These are phyloP conservation scores for Zalerion maritima DNA, from an alignment of 495 filamentous ascomycete species.

Conservation along the genomic window DNA sequence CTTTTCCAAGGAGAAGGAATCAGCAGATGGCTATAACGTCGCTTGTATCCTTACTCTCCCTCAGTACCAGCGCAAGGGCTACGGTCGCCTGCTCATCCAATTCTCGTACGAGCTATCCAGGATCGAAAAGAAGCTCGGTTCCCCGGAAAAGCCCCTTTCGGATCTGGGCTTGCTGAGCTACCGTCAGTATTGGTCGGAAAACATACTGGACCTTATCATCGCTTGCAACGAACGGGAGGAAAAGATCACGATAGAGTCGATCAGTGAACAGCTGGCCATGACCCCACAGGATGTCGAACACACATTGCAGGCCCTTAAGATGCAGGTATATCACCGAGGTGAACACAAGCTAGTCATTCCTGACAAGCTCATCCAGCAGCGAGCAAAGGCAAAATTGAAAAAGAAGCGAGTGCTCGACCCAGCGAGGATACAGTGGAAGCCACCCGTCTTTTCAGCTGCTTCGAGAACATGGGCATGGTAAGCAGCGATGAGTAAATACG, in stretches of 20 bases:
- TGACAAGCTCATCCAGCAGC: constrained; percentile 49
- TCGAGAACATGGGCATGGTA: constrained; percentile 95
- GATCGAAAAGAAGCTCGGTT: constrained; percentile 85
- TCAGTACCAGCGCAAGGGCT: constrained; percentile 89
- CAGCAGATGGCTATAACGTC: constrained; percentile 88
- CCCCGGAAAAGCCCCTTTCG: constrained; percentile 89
- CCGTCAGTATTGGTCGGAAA: constrained; percentile 92
- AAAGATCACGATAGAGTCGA: constrained; percentile 64
- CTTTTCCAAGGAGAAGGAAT: constrained; percentile 97
- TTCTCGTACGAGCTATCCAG: constrained; percentile 97
- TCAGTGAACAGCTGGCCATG: constrained; percentile 73
- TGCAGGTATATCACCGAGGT: constrained; percentile 87
- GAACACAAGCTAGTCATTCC: constrained; percentile 84
- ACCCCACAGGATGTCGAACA: constrained; percentile 90
- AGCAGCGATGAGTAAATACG: no score
- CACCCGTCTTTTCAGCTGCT: constrained; percentile 81
- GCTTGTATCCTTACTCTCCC: constrained; percentile 94
- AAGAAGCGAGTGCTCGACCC: constrained; percentile 60
- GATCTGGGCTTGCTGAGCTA: constrained; percentile 87
- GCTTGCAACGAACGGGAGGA: constrained; percentile 44
- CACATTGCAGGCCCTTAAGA: constrained; percentile 80
- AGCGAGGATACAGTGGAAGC: constrained; percentile 78
- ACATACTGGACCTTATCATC: constrained; percentile 69
- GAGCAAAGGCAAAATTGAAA: constrained; percentile 62
- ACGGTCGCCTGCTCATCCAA: constrained; percentile 81